Base-by-base conservation (phyloP, 2,329 filamentous ascomycete genomes). In the Lithohypha guttulata region DNA sequence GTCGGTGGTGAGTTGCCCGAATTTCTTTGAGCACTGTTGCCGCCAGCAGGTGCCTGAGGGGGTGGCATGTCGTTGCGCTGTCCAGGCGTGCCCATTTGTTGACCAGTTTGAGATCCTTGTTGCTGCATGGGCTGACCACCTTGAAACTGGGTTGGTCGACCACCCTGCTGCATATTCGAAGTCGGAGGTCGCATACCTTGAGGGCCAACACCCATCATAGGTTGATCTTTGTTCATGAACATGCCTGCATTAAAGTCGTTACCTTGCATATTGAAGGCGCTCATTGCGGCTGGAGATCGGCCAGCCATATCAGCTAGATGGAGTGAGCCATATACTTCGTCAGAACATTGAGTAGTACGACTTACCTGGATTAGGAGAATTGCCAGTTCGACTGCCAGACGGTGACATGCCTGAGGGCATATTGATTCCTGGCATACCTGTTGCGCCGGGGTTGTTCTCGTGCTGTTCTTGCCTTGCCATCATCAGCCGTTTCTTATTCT, bases 401-500 rank as follows among this genome's bases (percentile, higher is more conserved):
- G 66, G 75, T 49, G 68, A 77, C 62, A 77, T 77, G 56, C 65
- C 67, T 21, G 67, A 63, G 32, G 45, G 43, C 53, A 73, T 65
- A 19, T 55, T 61, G 32, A 59, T 61, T 31, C 62, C 64, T 41
- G 63, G 58, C 53, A 66, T 59, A 42, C 66, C 67, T 39, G 65
- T 64, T 39, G 70, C 68, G 49, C 66, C 58, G 42, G 67, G 67
- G 41, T 64, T 59, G 57, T 75, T 71, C 59, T 63, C 75, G 53
- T 79, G 75, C 58, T 80, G 75, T 59, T 80, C 76, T 60, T 78
- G 73, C 30, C 75, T 66, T 42, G 75, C 75, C 73, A 79, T 77
- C 57, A 79, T 68, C 55, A 79, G 57, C 35, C 75, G 67, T 54
- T 76, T 76, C 64, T 79, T 79, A 56, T 79, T 79, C 61, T 79